Conservation (phyloP, 2,329 filamentous ascomycete species). For the Fusarium luffae region DNA sequence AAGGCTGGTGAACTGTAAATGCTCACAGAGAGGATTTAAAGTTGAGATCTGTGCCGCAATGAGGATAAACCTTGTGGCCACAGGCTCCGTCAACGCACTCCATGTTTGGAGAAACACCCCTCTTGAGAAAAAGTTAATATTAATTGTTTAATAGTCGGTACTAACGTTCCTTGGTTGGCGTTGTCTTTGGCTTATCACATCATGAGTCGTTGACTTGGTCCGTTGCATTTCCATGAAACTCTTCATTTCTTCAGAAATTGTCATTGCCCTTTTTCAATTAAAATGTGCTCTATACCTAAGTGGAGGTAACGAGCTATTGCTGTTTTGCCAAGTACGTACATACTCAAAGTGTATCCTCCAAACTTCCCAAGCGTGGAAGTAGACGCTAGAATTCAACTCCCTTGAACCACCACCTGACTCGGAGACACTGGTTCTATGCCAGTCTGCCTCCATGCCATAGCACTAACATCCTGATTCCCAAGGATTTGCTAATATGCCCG, state of each 20-base stretch:
- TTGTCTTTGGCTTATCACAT: slow-evolving; percentile 7
- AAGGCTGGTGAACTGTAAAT: slow-evolving; percentile 19
- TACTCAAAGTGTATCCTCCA: slow-evolving; percentile 34
- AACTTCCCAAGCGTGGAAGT: slow-evolving; percentile 6
- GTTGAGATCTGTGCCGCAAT: slow-evolving; percentile 27
- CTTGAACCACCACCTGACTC: not conserved
- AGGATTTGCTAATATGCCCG: not conserved
- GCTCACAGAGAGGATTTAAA: slow-evolving; percentile 8
- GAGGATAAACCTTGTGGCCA: slow-evolving; percentile 15
- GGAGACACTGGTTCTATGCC: slow-evolving; percentile 5
- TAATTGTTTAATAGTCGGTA: slow-evolving; percentile 10
- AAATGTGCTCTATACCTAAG: slow-evolving; percentile 33
- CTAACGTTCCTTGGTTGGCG: not conserved
- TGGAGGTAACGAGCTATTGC: slow-evolving; percentile 33
- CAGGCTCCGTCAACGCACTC: not conserved
- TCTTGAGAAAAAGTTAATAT: not conserved
- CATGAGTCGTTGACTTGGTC: not conserved
- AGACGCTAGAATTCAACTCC: slow-evolving; percentile 4
- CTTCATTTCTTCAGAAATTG: slow-evolving; percentile 32
- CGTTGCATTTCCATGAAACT: slow-evolving; percentile 2
- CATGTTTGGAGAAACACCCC: not conserved
- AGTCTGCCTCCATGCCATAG: slow-evolving; percentile 4
- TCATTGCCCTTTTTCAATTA: slow-evolving; percentile 36
- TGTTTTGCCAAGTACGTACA: slow-evolving; percentile 40
- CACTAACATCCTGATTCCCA: not conserved